phyloP scores from a whole-genome alignment of 176 grass and related monocot genomes.

The Saccharum officinarum region DNA sequence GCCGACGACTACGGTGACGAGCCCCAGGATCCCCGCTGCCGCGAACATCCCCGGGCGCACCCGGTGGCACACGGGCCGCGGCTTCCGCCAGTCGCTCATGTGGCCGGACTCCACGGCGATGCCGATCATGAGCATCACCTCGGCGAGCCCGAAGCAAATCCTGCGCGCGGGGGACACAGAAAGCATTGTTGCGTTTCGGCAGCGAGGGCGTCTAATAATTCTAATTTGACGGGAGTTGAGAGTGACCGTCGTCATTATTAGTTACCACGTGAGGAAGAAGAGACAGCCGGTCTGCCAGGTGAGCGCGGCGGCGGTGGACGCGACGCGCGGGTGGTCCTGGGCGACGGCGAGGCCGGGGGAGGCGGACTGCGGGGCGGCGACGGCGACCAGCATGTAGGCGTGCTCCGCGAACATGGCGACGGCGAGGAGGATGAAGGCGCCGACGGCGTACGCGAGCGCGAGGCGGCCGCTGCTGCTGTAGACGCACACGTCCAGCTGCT shows the following conservation, averaged over 20 bases:
- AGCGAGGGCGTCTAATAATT: background rate
- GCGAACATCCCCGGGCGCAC: constrained; percentile 78
- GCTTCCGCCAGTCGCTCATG: constrained; percentile 70
- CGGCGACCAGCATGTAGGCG: constrained; percentile 86
- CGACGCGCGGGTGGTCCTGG: constrained; percentile 39
- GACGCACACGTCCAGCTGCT: constrained; percentile 57
- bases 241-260: background rate
- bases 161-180: constrained; percentile 20
- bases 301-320: constrained; percentile 31
- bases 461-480: constrained; percentile 64
- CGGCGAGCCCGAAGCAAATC: constrained; percentile 87
- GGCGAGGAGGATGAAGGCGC: constrained; percentile 80
- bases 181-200: background rate
- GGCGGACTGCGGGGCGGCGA: constrained; percentile 32
- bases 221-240: background rate
- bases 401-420: constrained; percentile 92
- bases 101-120: constrained; percentile 83
- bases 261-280: constrained; percentile 77
- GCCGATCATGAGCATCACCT: constrained; percentile 86
- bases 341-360: constrained; percentile 38
- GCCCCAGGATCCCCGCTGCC: constrained; percentile 78
- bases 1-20: constrained; percentile 78
- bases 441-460: constrained; percentile 63
- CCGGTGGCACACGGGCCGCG: constrained; percentile 65
- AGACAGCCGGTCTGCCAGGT: constrained; percentile 70